A percentile compares a stretch with the other conserved stretches of the same genome.
phyloP scores from a whole-genome alignment of 139 green algal genomes.

The Volvox reticuliferus region DNA sequence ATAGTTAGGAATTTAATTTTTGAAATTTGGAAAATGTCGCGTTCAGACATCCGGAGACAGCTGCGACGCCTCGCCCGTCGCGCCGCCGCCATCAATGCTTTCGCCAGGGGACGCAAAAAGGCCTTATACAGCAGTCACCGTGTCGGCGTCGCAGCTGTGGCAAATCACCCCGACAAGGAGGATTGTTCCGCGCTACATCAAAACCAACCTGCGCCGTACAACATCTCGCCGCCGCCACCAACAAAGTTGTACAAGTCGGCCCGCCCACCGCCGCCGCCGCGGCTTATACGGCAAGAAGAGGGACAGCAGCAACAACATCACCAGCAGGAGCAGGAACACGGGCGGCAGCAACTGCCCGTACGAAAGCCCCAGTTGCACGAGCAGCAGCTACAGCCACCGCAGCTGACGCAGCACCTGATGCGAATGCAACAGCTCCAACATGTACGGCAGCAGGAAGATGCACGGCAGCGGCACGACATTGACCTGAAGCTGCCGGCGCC shows the following conservation, averaged over 20 bases:
- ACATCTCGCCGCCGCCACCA: too few species aligned
- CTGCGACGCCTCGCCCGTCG: neutral
- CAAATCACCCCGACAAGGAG: too few species aligned
- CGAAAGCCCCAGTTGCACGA: neutral
- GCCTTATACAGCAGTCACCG: too few species aligned
- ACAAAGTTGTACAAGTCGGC: neutral
- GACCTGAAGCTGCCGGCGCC: neutral
- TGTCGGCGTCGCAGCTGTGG: too few species aligned
- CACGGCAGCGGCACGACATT: too few species aligned
- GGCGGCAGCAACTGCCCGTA: neutral
- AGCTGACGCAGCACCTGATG: neutral
- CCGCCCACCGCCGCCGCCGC: neutral
- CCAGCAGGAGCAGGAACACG: too few species aligned
- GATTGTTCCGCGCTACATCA: too few species aligned
- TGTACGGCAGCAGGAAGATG: neutral
- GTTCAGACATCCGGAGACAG: conserved; percentile 9
- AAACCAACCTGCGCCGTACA: too few species aligned
- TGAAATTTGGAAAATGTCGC: too few species aligned
- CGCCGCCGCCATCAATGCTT: neutral
- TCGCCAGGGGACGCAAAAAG: neutral
- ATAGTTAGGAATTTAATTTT: too few species aligned
- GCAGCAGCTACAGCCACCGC: neutral
- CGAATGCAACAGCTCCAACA: neutral
- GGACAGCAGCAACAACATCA: neutral
- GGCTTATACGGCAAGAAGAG: neutral